Conservation (phyloP, 2,329 filamentous ascomycete species). For the Colletotrichum echinochloae region DNA sequence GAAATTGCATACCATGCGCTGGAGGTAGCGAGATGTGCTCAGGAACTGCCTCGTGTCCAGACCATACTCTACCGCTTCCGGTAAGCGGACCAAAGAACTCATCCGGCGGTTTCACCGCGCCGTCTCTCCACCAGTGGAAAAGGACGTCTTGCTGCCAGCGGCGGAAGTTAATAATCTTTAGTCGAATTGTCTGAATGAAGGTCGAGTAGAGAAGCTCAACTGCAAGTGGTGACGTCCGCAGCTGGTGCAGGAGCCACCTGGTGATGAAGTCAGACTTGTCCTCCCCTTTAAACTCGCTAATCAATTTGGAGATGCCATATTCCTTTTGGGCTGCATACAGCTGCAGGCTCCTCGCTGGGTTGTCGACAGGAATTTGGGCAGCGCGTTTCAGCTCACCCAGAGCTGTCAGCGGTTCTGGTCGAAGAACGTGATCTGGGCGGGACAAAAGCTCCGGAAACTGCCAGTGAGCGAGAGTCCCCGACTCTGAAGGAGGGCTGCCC, state of each 20-base stretch:
- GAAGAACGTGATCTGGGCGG: constrained; percentile 60
- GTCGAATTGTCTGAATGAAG: constrained; percentile 49
- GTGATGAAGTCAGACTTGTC: constrained; percentile 61
- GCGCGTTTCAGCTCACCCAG: constrained; percentile 56
- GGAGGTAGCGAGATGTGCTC: constrained; percentile 2
- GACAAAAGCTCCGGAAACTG: constrained; percentile 61
- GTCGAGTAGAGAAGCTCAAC: constrained; percentile 56
- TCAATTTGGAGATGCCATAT: constrained; percentile 58
- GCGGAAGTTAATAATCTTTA: constrained; percentile 50
- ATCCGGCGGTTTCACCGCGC: constrained; percentile 29
- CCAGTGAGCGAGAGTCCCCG: constrained; percentile 52
- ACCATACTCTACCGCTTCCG: constrained; percentile 19
- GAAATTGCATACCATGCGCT: background rate
- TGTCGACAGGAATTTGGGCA: constrained; percentile 50
- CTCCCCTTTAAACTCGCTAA: constrained; percentile 51
- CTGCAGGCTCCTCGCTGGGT: constrained; percentile 50
- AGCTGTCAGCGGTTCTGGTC: constrained; percentile 54
- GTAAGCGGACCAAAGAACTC: constrained; percentile 29
- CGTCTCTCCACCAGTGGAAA: constrained; percentile 53
- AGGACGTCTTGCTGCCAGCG: constrained; percentile 55
- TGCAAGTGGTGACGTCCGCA: constrained; percentile 60
- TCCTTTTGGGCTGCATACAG: constrained; percentile 60
- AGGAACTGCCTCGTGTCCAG: background rate
- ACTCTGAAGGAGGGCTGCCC: constrained; percentile 46
- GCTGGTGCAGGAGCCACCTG: constrained; percentile 65